Base-by-base conservation (phyloP, 192 early-diverging fungal genomes). In the Spinellus fusiger region DNA sequence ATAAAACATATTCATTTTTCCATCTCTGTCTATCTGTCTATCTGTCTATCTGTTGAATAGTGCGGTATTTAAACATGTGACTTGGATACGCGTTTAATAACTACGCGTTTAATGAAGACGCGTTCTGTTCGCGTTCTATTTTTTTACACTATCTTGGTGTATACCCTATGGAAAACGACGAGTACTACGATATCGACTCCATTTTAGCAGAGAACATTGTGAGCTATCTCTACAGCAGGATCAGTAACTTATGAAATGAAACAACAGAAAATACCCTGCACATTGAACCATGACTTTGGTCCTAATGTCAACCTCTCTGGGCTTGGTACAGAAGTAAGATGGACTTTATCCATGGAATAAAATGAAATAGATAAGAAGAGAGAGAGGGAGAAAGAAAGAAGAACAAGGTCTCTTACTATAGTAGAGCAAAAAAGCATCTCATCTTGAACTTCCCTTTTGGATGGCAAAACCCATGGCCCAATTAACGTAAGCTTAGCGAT, bases 151-250 rank as follows among this genome's bases (percentile, higher is more conserved):
- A 50, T 46, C 37, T 18, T 23, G 26, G 60, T 59, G 15, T 1
- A 31, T n/a, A 29, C 23, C 13, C 5, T 34, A 67, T 67, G 65
- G 65, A 67, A 22, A 59, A 53, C 50, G 73, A 77, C 28, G 81
- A 84, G 44, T 84, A 84, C 44, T 80, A 84, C 47, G 71, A 79
- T 54, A 77, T 84, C 16, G 81, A 84, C 46, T 73, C 70, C 54
- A 84, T 84, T 27, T 58, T 84, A 27, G 75, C 81, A 31, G 79
- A 84, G 16, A 73, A 84, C 26, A 71, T 75, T 66, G 78, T 75
- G 74, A n/a, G 0, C 20, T 9, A 35, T 35, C 0, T 20, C 22
- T 2, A 40, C 8, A 33, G 15, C 6, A 22, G 8, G 7, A n/a
- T 25, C 8, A 13, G 13, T 49, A 2, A 0, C 33, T 35, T 56